Percentiles rank a stretch among this genome's conserved stretches.
Conservation (phyloP, 345 rosid species). For the Raphanus sativus region DNA sequence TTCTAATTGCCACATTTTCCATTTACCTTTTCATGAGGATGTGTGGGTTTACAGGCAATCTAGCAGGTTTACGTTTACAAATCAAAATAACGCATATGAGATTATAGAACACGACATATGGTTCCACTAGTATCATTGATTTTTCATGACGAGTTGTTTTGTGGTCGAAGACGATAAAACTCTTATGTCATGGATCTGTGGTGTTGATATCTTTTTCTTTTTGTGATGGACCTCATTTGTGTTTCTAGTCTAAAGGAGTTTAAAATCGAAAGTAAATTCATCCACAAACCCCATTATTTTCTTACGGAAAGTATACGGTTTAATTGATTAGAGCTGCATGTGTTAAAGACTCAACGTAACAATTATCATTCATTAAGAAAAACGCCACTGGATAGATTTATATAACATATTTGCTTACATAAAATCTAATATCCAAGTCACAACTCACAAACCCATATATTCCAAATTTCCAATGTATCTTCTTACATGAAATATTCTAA, state of each 20-base stretch:
- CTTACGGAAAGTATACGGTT: background rate
- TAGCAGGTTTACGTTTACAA: conserved; percentile 25
- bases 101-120: conserved; percentile 10
- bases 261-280: background rate
- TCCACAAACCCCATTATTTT: background rate
- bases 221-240: background rate
- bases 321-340: background rate
- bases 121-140: background rate
- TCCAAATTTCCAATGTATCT: background rate
- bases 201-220: background rate
- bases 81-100: conserved; percentile 7
- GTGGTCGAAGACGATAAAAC: background rate
- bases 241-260: background rate
- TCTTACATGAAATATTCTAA: background rate
- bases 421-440: conserved; percentile 8
- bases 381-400: conserved; percentile 1
- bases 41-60: conserved; percentile 22
- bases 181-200: background rate
- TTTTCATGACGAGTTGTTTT: background rate
- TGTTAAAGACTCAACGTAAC: background rate
- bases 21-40: conserved; percentile 9
- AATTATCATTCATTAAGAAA: background rate
- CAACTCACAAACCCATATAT: background rate
- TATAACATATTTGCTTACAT: background rate
- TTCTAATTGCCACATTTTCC: background rate